These are phyloP conservation scores for Rosa hybrid DNA, from an alignment of 331 rosid species.

Conservation along the genomic window DNA sequence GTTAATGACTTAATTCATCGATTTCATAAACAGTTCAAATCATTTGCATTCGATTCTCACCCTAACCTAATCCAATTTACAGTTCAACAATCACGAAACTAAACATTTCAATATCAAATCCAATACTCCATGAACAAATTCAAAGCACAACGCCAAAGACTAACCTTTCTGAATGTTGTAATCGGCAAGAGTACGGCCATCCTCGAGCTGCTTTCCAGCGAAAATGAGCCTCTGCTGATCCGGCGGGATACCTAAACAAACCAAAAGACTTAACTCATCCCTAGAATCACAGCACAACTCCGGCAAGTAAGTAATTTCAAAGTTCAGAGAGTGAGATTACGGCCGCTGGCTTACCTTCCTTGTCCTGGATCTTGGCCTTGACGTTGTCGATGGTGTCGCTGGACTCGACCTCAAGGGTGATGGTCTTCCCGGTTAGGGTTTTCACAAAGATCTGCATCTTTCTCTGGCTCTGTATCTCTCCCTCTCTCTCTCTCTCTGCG, in stretches of 20 bases:
- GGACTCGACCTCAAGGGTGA: conserved; percentile 97
- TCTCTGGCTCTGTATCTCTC: conserved; percentile 7
- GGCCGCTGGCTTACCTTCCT: conserved; percentile 62
- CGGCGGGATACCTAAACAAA: conserved; percentile 77
- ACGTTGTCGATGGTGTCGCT: conserved; percentile 95
- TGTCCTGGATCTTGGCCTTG: conserved; percentile 93
- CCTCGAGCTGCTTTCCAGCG: conserved; percentile 97
- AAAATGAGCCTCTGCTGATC: conserved; percentile 96
- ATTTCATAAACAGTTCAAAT: too few species aligned
- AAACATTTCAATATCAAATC: not conserved
- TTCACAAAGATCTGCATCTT: conserved; percentile 99
- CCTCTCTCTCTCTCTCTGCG: not conserved
- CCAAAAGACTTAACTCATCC: not conserved
- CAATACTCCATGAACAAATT: not conserved
- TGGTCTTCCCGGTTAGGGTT: conserved; percentile 98
- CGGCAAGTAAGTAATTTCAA: not conserved
- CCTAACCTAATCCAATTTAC: not conserved
- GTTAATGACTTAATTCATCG: too few species aligned
- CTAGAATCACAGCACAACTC: not conserved
- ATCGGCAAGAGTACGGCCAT: conserved; percentile 99
- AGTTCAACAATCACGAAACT: not conserved
- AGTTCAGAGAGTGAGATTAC: not conserved
- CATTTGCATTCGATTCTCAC: not conserved
- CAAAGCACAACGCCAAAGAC: not conserved
- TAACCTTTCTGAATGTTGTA: conserved; percentile 96